These are phyloP conservation scores for Coniella lustricola DNA, from an alignment of 2,329 filamentous ascomycete species.

Conservation along the genomic window DNA sequence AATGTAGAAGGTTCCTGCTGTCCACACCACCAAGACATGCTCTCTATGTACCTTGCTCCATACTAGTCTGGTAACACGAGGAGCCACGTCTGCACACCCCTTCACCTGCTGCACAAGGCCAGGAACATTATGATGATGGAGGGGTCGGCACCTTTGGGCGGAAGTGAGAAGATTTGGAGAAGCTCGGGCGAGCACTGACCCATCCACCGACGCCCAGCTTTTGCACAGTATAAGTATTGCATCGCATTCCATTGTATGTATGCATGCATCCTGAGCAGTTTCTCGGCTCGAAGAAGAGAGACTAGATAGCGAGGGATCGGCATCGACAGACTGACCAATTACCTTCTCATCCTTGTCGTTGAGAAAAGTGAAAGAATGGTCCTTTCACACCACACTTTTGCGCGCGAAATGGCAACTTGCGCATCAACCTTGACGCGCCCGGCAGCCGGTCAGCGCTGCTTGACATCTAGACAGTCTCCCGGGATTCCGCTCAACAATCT, in stretches of 20 bases:
- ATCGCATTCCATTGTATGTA: background rate
- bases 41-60: too few relatives aligned
- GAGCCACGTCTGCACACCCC: background rate
- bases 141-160: too few relatives aligned
- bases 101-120: background rate
- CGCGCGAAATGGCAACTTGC: too few relatives aligned
- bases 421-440: background rate
- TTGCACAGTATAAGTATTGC: background rate
- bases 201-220: background rate
- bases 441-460: constrained; percentile 5
- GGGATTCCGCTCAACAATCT: too few relatives aligned
- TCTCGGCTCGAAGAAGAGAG: too few relatives aligned
- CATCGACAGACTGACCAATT: background rate
- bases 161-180: background rate
- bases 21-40: too few relatives aligned
- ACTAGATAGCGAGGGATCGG: too few relatives aligned
- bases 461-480: too few relatives aligned
- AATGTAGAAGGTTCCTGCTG: too few relatives aligned
- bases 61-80: background rate
- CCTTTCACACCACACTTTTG: too few relatives aligned
- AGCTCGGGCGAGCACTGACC: background rate
- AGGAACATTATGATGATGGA: background rate
- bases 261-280: background rate
- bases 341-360: background rate
- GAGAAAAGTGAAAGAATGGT: too few relatives aligned